Evolutionary conservation across 768 basidiomycete species (phyloP).

Genomic region (Amanita exitialis): DNA sequence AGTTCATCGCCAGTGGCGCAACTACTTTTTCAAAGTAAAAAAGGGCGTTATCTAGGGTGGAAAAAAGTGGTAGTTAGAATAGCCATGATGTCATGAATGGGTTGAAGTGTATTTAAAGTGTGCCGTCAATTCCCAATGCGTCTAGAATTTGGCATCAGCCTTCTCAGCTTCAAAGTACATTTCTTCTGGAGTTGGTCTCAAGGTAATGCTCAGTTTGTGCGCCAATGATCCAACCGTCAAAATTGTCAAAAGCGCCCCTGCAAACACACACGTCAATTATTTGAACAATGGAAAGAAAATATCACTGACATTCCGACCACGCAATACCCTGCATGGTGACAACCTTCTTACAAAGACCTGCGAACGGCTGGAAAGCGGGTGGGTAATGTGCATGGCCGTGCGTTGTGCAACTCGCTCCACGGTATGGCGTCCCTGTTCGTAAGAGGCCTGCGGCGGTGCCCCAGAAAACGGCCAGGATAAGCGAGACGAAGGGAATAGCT

Average conservation of each 20-base stretch:
- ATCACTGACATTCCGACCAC: constrained; percentile 20
- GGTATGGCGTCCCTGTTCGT: constrained; percentile 16
- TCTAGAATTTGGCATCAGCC: not conserved
- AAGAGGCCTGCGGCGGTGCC: constrained; percentile 22
- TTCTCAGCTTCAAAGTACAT: constrained; percentile 14
- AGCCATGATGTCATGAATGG: not conserved
- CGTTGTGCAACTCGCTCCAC: constrained; percentile 14
- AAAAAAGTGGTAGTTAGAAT: not conserved
- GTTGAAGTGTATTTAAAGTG: too few relatives aligned
- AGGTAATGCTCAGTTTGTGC: constrained; percentile 17
- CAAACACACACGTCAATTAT: not conserved
- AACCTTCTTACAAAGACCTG: constrained; percentile 15
- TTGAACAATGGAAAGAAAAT: not conserved
- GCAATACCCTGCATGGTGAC: constrained; percentile 20
- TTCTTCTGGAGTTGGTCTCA: constrained; percentile 16
- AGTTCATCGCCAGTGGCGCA: not conserved
- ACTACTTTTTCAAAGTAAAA: not conserved
- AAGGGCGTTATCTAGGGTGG: not conserved
- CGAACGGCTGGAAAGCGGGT: constrained; percentile 16
- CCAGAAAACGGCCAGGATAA: constrained; percentile 22
- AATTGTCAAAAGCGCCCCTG: constrained; percentile 19
- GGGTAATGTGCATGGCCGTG: constrained; percentile 12
- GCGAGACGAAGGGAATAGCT: constrained; percentile 18
- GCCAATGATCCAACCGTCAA: constrained; percentile 18
- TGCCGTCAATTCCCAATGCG: too few relatives aligned